Conservation (phyloP, 2,329 filamentous ascomycete genomes). For the Pseudogymnoascus sp. region DNA sequence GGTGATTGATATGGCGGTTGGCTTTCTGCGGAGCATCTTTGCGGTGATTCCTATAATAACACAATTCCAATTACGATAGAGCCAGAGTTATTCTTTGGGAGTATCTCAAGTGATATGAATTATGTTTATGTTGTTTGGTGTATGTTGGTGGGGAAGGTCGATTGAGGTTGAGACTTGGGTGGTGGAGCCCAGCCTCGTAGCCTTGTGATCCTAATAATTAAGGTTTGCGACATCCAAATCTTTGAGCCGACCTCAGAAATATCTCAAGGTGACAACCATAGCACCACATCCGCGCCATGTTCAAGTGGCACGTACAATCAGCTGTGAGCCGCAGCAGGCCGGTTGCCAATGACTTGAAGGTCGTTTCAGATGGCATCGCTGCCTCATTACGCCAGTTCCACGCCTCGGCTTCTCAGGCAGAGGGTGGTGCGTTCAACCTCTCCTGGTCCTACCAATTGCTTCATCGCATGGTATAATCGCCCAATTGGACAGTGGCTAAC, state of each 20-base stretch:
- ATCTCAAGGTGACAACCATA: constrained; percentile 4
- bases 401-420: constrained; percentile 20
- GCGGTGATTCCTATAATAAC: not conserved
- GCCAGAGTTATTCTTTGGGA: not conserved
- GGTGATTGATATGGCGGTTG: constrained; percentile 61
- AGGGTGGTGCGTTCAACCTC: not conserved
- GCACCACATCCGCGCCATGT: constrained; percentile 23
- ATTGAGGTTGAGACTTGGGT: not conserved
- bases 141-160: not conserved
- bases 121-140: not conserved
- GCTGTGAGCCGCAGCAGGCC: constrained; percentile 26
- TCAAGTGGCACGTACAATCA: constrained; percentile 29
- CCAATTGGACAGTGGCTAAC: not conserved
- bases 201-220: constrained; percentile 6
- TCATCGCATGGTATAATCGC: not conserved
- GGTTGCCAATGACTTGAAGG: constrained; percentile 20
- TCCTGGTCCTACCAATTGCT: not conserved
- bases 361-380: constrained; percentile 27
- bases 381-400: constrained; percentile 27
- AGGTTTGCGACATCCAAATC: constrained; percentile 6
- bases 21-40: constrained; percentile 57
- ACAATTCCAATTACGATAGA: not conserved
- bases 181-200: not conserved
- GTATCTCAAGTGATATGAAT: not conserved
- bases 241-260: constrained; percentile 9